Base-by-base conservation (phyloP, 2,329 filamentous ascomycete genomes). In the Epicoccum sorghinum region DNA sequence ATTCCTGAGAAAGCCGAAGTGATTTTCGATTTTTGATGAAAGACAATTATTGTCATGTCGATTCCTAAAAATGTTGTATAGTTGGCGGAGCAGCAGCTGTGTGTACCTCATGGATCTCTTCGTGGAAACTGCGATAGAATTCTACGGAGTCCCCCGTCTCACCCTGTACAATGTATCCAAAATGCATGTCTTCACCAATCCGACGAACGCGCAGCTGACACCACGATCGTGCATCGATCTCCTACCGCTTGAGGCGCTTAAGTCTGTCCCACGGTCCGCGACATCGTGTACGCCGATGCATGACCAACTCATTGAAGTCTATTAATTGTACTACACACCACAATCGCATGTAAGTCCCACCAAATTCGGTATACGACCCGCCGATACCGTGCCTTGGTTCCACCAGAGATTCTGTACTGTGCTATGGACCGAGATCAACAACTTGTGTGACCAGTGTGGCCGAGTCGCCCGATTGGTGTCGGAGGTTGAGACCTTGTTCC, bases 391-490 rank as follows among this genome's bases (percentile, higher is more conserved):
- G 33, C 42, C 14, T 61, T 29, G 9, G 27, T 29, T 29, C 6
- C 27, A 29, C 27, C 59, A 65, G 60, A 60, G 59, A 65, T 64
- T 51, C 54, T 49, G 60, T 49, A 24, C 52, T 37, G 62, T 52
- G 41, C 38, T 36, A 36, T 51, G 38, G 9, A 32, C 32, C 40
- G 7, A 33, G 10, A 33, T 18, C 30, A 47, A 52, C 49, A 47
- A 48, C 48, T 25, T 58, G 58, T 65, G 56, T 39, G 13, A 66
- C 61, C n/a, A 35, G 25, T 22, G 4, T 35, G 25, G 56, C 62
- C 63, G 61, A 48, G 45, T 33, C 14, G 18, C 52, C 66, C 64
- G 67, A 69, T 70, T 70, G 60, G 68, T 67, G 64, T 23, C 27
- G 23, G 40, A 33, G 27, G 27, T 29, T 29, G 49, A 9, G 38